phyloP scores from a whole-genome alignment of 2,329 filamentous ascomycete genomes.

The Lasiodiplodia citricola region DNA sequence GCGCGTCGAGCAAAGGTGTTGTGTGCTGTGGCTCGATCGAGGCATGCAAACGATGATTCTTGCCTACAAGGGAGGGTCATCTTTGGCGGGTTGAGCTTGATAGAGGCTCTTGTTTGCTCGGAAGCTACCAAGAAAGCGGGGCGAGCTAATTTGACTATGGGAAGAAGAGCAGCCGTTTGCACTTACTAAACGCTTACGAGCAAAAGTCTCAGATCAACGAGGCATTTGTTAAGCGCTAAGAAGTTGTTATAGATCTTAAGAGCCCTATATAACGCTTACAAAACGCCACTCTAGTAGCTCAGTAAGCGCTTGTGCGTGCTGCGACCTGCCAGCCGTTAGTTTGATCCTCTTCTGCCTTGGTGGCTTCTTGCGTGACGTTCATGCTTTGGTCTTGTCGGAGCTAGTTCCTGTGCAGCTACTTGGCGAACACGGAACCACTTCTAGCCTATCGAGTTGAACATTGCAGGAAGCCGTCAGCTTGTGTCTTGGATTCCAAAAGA shows the following conservation, averaged over 20 bases:
- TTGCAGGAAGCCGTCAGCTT: background rate
- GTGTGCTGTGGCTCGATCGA: background rate
- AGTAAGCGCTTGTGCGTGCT: background rate
- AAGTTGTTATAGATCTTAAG: background rate
- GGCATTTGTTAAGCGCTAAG: background rate
- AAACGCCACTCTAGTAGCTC: background rate
- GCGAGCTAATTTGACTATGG: background rate
- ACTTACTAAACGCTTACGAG: background rate
- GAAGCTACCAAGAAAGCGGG: background rate
- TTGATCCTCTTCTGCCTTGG: background rate
- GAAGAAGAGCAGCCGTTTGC: background rate
- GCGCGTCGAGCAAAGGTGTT: background rate
- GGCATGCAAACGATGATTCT: background rate
- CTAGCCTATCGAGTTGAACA: background rate
- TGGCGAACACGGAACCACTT: background rate
- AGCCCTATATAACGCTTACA: background rate
- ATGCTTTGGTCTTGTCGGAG: background rate
- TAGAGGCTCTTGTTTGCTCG: background rate
- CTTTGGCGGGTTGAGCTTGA: background rate
- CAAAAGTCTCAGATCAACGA: background rate
- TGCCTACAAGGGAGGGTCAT: background rate
- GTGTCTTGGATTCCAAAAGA: background rate
- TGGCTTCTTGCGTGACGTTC: background rate
- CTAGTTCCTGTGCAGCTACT: background rate
- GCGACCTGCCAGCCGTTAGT: background rate